A percentile compares a stretch with the other conserved stretches of the same genome.
These are phyloP conservation scores for Bacterosira constricta DNA, from an alignment of 108 stramenopile genomes.

Conservation along the genomic window DNA sequence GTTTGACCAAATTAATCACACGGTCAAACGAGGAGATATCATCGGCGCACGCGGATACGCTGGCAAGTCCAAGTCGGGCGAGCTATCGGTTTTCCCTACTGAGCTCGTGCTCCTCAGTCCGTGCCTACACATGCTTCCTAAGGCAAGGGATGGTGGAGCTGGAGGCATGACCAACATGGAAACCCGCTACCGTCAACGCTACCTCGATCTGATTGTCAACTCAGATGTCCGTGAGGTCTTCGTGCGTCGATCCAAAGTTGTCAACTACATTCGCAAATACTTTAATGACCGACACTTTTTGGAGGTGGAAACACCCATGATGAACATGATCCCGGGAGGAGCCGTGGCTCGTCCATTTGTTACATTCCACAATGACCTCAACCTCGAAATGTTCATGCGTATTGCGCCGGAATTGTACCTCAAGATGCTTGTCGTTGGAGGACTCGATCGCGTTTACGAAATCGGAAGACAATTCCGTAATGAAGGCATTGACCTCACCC, in stretches of 20 bases:
- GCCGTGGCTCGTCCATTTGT: constrained; percentile 98
- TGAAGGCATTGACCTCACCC: constrained; percentile 99
- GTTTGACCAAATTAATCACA: constrained; percentile 82
- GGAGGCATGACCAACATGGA: constrained; percentile 96
- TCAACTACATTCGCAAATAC: constrained; percentile 93
- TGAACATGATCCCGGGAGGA: constrained; percentile 99
- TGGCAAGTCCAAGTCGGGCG: constrained; percentile 96
- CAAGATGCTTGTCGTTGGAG: constrained; percentile 97
- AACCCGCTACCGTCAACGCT: constrained; percentile 96
- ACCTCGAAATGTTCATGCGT: constrained; percentile 94
- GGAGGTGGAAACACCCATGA: constrained; percentile 99
- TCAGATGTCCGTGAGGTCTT: constrained; percentile 88
- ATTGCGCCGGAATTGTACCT: constrained; percentile 98
- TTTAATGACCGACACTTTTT: constrained; percentile 95
- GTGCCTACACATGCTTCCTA: constrained; percentile 99
- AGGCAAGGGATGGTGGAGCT: constrained; percentile 73
- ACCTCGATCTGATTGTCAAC: constrained; percentile 98
- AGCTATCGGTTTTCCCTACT: constrained; percentile 95
- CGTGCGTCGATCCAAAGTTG: constrained; percentile 86
- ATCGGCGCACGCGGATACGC: constrained; percentile 92
- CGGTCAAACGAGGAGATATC: constrained; percentile 93
- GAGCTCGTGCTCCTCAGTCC: constrained; percentile 90
- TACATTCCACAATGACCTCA: constrained; percentile 98
- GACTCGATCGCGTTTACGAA: constrained; percentile 99
- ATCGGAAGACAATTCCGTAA: constrained; percentile 99